Percentiles rank a stretch among this genome's conserved stretches.
These are phyloP conservation scores for Mitragyna speciosa DNA, from an alignment of 257 asterid species.

Conservation along the genomic window DNA sequence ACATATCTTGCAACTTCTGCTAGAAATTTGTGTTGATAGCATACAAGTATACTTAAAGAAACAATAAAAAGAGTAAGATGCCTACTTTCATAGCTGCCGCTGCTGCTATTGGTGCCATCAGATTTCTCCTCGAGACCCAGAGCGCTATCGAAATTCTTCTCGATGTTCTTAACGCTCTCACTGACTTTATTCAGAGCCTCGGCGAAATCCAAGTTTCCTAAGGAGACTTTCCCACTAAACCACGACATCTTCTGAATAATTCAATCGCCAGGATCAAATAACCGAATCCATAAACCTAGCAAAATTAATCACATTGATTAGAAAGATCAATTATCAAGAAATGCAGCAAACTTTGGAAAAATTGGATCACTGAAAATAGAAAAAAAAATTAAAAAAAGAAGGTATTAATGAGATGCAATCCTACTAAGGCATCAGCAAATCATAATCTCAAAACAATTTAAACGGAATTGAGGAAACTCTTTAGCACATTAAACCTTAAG, in stretches of 20 bases:
- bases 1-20: background rate
- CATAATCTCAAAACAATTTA: too few species aligned
- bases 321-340: background rate
- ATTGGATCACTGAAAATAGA: too few species aligned
- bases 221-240: constrained; percentile 79
- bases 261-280: constrained; percentile 18
- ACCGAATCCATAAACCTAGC: constrained; percentile 28
- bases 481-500: too few species aligned
- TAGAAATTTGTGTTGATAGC: background rate
- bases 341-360: background rate
- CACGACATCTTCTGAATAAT: constrained; percentile 60
- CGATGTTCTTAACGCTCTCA: constrained; percentile 95
- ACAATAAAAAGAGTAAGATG: background rate
- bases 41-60: background rate
- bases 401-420: too few species aligned
- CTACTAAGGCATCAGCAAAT: too few species aligned
- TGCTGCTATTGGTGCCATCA: constrained; percentile 32
- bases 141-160: constrained; percentile 95
- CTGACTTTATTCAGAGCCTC: constrained; percentile 94
- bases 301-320: constrained; percentile 10
- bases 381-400: too few species aligned
- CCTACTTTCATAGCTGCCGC: constrained; percentile 53
- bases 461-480: too few species aligned
- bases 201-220: constrained; percentile 86
- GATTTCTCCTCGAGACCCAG: constrained; percentile 91